A percentile compares a stretch with the other conserved stretches of the same genome.
Evolutionary conservation across 2,329 filamentous ascomycete species (phyloP).

Genomic region (Scytalidium sp.): DNA sequence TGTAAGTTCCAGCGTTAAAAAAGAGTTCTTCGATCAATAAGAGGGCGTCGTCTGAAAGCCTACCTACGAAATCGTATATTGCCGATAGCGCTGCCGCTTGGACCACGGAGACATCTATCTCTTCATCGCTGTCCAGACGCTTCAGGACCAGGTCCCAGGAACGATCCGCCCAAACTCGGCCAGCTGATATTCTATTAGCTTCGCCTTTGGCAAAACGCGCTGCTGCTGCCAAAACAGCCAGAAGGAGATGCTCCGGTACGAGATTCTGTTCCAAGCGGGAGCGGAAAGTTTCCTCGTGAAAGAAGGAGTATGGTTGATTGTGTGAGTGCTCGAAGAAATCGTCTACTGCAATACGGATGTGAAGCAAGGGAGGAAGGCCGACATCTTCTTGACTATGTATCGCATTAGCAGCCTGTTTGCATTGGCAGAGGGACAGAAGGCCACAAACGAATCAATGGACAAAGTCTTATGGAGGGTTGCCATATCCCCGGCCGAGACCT

Average conservation of each 20-base stretch:
- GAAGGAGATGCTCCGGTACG: neutral
- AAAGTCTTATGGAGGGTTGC: neutral
- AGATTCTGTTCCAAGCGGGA: neutral
- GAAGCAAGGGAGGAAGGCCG: neutral
- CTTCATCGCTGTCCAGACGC: neutral
- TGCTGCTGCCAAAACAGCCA: neutral
- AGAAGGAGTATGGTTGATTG: slow-evolving; percentile 1
- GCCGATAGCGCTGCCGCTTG: neutral
- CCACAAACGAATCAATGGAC: neutral
- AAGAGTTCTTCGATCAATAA: neutral
- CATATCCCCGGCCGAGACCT: neutral
- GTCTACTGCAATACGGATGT: neutral
- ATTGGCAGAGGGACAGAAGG: neutral
- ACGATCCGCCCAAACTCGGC: neutral
- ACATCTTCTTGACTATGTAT: neutral
- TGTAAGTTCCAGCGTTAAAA: neutral
- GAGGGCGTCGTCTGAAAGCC: neutral
- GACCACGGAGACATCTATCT: neutral
- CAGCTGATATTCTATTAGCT: neutral
- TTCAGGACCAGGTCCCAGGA: neutral
- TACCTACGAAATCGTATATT: neutral
- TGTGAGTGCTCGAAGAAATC: neutral
- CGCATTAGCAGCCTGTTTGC: neutral
- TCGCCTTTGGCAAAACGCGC: neutral
- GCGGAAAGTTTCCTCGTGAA: neutral